Evolutionary conservation across 2,329 filamentous ascomycete genomes (phyloP).

Genomic region (Aureobasidium sp.): DNA sequence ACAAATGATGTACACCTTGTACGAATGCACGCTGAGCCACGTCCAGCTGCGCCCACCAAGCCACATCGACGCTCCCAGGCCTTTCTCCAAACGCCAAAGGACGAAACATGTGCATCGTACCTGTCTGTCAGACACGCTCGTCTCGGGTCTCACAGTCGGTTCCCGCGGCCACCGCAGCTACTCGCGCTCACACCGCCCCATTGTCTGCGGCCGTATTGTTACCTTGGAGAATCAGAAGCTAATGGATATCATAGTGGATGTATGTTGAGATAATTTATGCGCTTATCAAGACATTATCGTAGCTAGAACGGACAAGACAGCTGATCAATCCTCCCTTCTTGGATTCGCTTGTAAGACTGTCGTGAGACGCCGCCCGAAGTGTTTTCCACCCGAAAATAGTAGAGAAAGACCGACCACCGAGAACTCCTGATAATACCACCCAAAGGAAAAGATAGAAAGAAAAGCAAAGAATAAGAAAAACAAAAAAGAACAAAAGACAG

Average conservation of each 20-base stretch:
- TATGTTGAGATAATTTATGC: neutral
- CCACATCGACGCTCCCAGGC: constrained; percentile 4
- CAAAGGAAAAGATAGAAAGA: neutral
- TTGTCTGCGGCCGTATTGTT: neutral
- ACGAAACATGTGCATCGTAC: neutral
- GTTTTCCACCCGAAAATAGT: neutral
- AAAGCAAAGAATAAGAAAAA: neutral
- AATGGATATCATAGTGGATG: neutral
- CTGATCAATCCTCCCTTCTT: neutral
- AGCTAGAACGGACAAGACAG: neutral
- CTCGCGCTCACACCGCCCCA: no score
- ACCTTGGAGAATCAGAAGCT: neutral
- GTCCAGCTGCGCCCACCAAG: neutral
- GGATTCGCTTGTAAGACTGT: neutral
- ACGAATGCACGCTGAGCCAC: neutral
- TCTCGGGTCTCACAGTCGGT: neutral
- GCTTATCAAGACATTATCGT: neutral
- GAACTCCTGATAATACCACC: neutral
- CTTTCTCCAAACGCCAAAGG: neutral
- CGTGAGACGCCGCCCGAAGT: constrained; percentile 7
- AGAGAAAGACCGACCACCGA: neutral
- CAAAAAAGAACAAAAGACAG: neutral
- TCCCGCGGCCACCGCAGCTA: neutral
- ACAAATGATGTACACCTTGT: neutral
- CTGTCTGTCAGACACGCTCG: neutral